A percentile compares a stretch with the other conserved stretches of the same genome.
Conservation (phyloP, 352 stramenopile genomes). For the Paralagenidium karlingii region DNA sequence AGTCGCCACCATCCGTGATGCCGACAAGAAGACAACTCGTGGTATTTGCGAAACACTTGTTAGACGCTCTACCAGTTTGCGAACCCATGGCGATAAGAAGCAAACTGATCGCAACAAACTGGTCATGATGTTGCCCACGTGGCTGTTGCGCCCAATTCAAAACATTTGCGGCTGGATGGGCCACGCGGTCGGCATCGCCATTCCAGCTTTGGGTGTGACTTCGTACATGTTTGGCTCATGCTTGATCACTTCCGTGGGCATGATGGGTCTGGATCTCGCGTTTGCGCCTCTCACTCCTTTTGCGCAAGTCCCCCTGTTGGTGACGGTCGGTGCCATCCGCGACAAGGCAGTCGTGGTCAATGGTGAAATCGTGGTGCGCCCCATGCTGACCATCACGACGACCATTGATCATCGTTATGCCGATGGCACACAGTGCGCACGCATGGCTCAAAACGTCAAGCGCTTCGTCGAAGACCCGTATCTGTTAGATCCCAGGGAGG, state of each 20-base stretch:
- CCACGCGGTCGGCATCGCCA: slow-evolving; percentile 33
- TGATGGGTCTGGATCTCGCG: slow-evolving; percentile 56
- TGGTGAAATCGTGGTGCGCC: slow-evolving; percentile 36
- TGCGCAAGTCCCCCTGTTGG: slow-evolving; percentile 45
- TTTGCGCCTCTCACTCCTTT: slow-evolving; percentile 55
- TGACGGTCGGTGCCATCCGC: slow-evolving; percentile 51
- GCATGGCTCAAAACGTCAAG: slow-evolving; percentile 41
- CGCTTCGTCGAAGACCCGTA: slow-evolving; percentile 35
- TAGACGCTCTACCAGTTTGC: slow-evolving; percentile 33
- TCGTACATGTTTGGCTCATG: slow-evolving; percentile 60
- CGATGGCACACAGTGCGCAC: slow-evolving; percentile 40
- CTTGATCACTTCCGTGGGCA: slow-evolving; percentile 60
- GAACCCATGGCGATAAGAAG: slow-evolving; percentile 35
- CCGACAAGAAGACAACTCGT: slow-evolving; percentile 44
- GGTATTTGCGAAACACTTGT: slow-evolving; percentile 28
- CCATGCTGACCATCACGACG: slow-evolving; percentile 50
- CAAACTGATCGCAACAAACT: slow-evolving; percentile 53
- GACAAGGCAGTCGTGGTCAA: slow-evolving; percentile 50
- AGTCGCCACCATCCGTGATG: slow-evolving; percentile 25
- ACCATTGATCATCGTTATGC: slow-evolving; percentile 65
- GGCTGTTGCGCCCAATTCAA: slow-evolving; percentile 28
- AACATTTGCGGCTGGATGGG: slow-evolving; percentile 57
- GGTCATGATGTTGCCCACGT: slow-evolving; percentile 39
- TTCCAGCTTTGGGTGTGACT: slow-evolving; percentile 38
- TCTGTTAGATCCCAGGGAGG: slow-evolving; percentile 25